Evolutionary conservation across 306 rosid species (phyloP), one percentile per base, ranked within the genome.

Genomic region (Ceratonia siliqua): DNA sequence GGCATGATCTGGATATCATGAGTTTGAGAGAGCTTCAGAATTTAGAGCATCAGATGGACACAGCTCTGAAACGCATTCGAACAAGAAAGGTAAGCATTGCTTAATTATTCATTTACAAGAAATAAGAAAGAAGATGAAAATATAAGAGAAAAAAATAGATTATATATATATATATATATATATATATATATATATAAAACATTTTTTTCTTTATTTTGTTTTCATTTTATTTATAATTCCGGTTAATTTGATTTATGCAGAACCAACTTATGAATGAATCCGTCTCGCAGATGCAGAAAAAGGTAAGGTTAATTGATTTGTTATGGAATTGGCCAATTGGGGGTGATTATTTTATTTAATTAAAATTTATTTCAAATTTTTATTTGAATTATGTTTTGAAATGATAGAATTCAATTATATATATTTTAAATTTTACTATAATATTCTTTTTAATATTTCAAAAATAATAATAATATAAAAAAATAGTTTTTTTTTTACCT

Each of bases 251-350:
- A 48, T 41, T 77, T 56, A 2, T 79, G 85, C 96, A 95, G 99
- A 92, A 92, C 79, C 97, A 95, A 78, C 58, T 89, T 27, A 81
- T 89, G 89, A 85, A 87, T 55, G 96, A 92, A 75, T 83, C 92
- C 48, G 75, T 92, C 82, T 82, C 92, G 32, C 88, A 76, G 67
- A 13, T 90, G 79, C 93, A 92, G 43, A 92, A 90, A 54, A 92
- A 80, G 96, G 98, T 94, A 84, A 77, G 69, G 36, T 57, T 13
- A 5, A 56, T 62, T 17, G n/a, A n/a, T n/a, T n/a, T n/a, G n/a
- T n/a, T n/a, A n/a, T n/a, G n/a, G n/a, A n/a, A n/a, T 14, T 54
- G 14, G 9, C 8, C 36, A 20, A 6, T 61, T 27, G 24, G 33
- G 27, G 4, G 7, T n/a, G n/a, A n/a, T n/a, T n/a, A n/a, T n/a